Base-by-base conservation (phyloP, 371 early-diverging fungal genomes). In the Parasitella parasitica region DNA sequence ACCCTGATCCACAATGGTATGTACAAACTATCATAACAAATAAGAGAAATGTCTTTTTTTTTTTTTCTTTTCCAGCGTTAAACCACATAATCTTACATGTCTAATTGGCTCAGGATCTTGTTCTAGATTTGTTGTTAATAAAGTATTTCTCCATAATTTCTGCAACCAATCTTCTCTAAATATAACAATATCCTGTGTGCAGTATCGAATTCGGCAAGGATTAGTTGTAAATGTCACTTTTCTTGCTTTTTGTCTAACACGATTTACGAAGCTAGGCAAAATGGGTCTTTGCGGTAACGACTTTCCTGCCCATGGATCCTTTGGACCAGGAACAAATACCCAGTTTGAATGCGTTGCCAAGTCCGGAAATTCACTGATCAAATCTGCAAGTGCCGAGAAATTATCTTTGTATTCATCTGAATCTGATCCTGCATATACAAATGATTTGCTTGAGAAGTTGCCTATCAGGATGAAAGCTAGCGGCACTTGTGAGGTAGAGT, bases 271-370 rank as follows among this genome's bases (percentile, higher is more conserved):
- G 52, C 75, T 76, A 20, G 86, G 82, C 4, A 94, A 88, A 20
- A 96, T 85, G n/a, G 89, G 82, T 12, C 88, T 82, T 43, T 89
- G 83, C 0, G 97, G 96, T 39, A 93, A 63, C 0, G 86, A 78
- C 15, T 85, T 84, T 0, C 83, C 83, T 4, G 77, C 85, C 90
- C 89, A 91, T 6, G 95, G 95, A 64, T 96, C 97, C 59, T 88
- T 82, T 13, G 87, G 82, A 3, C 96, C 97, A 9, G 97, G 97
- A 0, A 97, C 90, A 76, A 97, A 90, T 2, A 97, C 81, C 72
- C 94, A 95, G 20, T 90, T 86, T 18, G 87, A 80, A 36, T 78
- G 72, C 0, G 80, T 78, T 2, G 91, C 85, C 41, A 96, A 71
- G 1, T 70, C 71, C 0, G 86, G 89, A 62, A 86, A 95, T 38